Base-by-base conservation (phyloP, 257 asterid genomes). In the Gentiana dahurica region DNA sequence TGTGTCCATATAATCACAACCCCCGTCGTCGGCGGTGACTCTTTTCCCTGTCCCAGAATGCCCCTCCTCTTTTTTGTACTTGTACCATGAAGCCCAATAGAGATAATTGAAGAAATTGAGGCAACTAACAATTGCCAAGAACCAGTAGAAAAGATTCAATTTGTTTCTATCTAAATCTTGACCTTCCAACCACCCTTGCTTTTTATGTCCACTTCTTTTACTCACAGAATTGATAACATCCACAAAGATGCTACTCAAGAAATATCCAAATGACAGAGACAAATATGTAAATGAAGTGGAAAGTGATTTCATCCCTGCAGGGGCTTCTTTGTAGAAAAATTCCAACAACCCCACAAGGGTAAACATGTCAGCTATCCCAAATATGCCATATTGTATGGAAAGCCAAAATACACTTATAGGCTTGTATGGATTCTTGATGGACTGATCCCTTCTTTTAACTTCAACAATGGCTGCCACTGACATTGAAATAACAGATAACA, bases 321-420 rank as follows among this genome's bases (percentile, higher is more conserved):
- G 94, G 4, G 94, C 87, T 57, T 87, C 96, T 65, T 66, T 81
- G 76, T 87, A 87, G 73, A 60, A 87, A 60, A 87, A 87, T 51
- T 87, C 94, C n/a, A 84, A 66, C 63, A 81, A 49, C 12, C 96
- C 96, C 43, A 84, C 94, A 0, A 84, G 78, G 0, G 94, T 80
- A 55, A 87, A 87, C 92, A 87, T 87, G 53, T 87, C 94, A 0
- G 96, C 96, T 0, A 84, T 73, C 12, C 96, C 96, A 12, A 87
- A 84, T 15, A 87, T 72, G 1, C 77, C 84, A 8, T 66, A 87
- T 62, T 87, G 95, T 12, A 79, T 79, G 0, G 80, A 65, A 12
- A 86, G 61, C 96, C 96, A 87, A 48, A 74, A 75, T 1, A 87
- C 79, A 8, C 83, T 77, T 34, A 87, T 76, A 1, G 89, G 92